Percentiles rank a stretch among this genome's conserved stretches.
Evolutionary conservation across 257 asterid genomes (phyloP).

Genomic region (Solanum sejunctum): DNA sequence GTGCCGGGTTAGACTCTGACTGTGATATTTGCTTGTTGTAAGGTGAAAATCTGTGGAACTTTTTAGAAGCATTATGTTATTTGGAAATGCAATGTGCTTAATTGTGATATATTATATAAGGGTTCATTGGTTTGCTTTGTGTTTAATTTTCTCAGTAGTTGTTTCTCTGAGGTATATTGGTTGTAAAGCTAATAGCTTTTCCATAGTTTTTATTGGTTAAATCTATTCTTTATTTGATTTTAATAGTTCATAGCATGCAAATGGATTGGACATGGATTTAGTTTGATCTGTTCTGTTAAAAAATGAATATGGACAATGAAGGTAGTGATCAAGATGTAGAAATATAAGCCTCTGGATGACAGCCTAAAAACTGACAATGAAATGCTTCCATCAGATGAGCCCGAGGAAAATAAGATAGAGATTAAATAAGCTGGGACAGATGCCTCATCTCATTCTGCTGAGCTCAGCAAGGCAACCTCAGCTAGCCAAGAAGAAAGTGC

Average conservation of each 20-base stretch:
- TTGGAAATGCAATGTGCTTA: background rate
- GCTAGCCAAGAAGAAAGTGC: background rate
- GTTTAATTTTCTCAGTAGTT: too few relatives aligned
- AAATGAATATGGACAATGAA: too few relatives aligned
- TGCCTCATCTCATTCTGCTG: background rate
- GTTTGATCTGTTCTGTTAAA: too few relatives aligned
- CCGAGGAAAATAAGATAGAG: background rate
- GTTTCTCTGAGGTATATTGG: too few relatives aligned
- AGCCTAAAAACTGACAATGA: background rate
- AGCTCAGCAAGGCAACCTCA: background rate
- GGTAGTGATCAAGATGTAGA: background rate
- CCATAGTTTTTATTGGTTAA: too few relatives aligned
- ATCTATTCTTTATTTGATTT: background rate
- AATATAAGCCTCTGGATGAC: background rate
- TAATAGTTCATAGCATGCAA: too few relatives aligned
- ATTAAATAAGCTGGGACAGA: background rate
- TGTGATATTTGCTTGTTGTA: background rate
- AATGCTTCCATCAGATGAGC: background rate
- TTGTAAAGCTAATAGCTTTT: too few relatives aligned
- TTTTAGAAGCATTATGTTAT: background rate
- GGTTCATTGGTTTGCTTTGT: background rate
- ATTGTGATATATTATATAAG: background rate
- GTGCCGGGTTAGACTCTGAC: slow-evolving; percentile 70
- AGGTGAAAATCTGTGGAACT: background rate
- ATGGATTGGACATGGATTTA: too few relatives aligned